phyloP scores from a whole-genome alignment of 345 rosid species.

The Microthlaspi erraticum region DNA sequence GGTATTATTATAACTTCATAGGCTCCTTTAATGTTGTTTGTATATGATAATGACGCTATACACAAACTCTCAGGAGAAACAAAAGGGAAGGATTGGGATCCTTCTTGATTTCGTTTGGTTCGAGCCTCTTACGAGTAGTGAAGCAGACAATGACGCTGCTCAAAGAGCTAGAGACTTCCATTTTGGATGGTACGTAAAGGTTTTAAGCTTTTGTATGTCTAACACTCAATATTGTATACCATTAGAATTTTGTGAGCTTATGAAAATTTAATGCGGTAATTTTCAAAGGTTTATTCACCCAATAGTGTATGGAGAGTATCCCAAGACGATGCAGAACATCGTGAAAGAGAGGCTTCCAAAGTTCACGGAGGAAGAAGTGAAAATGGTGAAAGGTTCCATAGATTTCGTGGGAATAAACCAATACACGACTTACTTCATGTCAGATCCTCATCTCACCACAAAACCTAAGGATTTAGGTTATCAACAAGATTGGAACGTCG shows the following conservation, averaged over 20 bases:
- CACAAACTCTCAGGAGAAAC: constrained; percentile 54
- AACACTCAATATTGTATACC: neutral
- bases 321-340: constrained; percentile 80
- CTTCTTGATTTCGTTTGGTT: constrained; percentile 95
- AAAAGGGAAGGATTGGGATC: constrained; percentile 90
- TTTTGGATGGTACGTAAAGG: constrained; percentile 85
- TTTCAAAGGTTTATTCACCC: constrained; percentile 89
- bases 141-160: constrained; percentile 85
- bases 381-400: constrained; percentile 88
- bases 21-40: neutral
- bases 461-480: constrained; percentile 65
- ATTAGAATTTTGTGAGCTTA: neutral
- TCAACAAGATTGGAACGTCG: constrained; percentile 91
- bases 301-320: constrained; percentile 87
- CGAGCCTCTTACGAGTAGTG: constrained; percentile 88
- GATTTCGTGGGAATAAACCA: constrained; percentile 95
- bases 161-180: constrained; percentile 98
- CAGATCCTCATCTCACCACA: constrained; percentile 54
- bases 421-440: constrained; percentile 80
- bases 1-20: constrained; percentile 34
- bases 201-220: neutral
- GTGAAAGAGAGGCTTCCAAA: constrained; percentile 82
- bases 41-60: neutral
- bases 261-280: neutral
- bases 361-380: constrained; percentile 72